phyloP scores from a whole-genome alignment of 179 eudicot genomes.

The Heliamphora pulchella region DNA sequence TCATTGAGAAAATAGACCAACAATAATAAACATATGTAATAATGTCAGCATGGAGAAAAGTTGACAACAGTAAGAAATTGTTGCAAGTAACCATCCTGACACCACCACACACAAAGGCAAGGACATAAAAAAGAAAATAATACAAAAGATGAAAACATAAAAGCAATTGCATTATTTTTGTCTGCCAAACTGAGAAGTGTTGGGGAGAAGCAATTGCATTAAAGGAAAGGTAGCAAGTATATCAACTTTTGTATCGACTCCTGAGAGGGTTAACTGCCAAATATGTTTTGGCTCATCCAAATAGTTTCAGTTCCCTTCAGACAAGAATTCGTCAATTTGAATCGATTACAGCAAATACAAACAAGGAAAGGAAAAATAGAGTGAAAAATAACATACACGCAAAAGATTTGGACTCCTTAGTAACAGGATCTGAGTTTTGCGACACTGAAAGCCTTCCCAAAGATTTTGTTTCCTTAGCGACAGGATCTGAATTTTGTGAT shows the following conservation, averaged over 20 bases:
- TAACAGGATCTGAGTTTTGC: slow-evolving; percentile 46
- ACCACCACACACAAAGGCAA: not conserved
- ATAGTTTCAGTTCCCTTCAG: not conserved
- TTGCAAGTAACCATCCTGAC: not conserved
- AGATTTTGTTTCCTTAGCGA: slow-evolving; percentile 59
- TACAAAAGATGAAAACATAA: not conserved
- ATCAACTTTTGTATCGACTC: too few species aligned
- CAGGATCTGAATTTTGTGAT: slow-evolving; percentile 59
- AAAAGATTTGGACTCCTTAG: slow-evolving; percentile 60
- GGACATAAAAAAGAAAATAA: slow-evolving; percentile 6
- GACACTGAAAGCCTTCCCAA: slow-evolving; percentile 51
- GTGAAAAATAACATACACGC: slow-evolving; percentile 43
- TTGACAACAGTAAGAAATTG: not conserved
- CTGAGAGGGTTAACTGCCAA: not conserved
- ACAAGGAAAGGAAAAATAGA: not conserved
- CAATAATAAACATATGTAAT: slow-evolving; percentile 18
- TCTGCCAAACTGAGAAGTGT: too few species aligned
- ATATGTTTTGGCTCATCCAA: not conserved
- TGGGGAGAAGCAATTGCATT: too few species aligned
- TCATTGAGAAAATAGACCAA: slow-evolving; percentile 24
- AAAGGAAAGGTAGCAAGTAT: not conserved
- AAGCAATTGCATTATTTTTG: too few species aligned
- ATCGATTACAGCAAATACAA: not conserved
- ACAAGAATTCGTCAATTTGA: not conserved
- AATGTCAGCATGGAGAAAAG: slow-evolving; percentile 5